Evolutionary conservation across 2,329 filamentous ascomycete genomes (phyloP).

Genomic region (Thielaviopsis cerberus): DNA sequence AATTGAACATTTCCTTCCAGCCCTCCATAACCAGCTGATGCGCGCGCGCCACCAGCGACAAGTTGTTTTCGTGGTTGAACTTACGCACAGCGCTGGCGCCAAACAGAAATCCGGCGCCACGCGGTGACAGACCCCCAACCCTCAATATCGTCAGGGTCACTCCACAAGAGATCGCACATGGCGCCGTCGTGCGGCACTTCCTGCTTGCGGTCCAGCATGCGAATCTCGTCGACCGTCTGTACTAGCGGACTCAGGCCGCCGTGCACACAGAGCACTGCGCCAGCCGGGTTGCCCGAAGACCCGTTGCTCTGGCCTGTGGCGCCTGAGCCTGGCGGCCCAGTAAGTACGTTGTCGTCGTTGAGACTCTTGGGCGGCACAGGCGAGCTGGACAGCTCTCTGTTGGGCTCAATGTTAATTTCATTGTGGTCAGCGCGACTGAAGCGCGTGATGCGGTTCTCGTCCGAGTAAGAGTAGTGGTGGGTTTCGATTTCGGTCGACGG

Average conservation of each 20-base stretch:
- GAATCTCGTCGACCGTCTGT: conserved; percentile 87
- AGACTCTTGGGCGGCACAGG: conserved; percentile 5
- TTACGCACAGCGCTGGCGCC: conserved; percentile 87
- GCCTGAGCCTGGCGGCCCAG: conserved; percentile 61
- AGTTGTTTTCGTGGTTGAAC: conserved; percentile 88
- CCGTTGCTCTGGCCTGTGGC: conserved; percentile 52
- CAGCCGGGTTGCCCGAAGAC: conserved; percentile 47
- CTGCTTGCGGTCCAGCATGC: conserved; percentile 86
- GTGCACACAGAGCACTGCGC: conserved; percentile 86
- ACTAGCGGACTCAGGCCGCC: conserved; percentile 82
- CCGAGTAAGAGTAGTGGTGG: conserved; percentile 58
- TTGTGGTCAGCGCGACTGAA: not conserved
- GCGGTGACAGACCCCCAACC: conserved; percentile 89
- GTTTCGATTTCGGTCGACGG: conserved; percentile 84
- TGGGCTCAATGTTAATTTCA: not conserved
- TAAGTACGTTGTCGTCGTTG: conserved; percentile 20
- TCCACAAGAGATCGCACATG: conserved; percentile 98
- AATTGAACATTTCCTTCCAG: conserved; percentile 98
- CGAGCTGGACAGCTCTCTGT: conserved; percentile 2
- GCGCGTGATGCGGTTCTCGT: not conserved
- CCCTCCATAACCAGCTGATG: conserved; percentile 99
- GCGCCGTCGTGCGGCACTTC: conserved; percentile 96
- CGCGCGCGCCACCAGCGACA: conserved; percentile 78
- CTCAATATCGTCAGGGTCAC: conserved; percentile 92
- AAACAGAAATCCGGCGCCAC: conserved; percentile 88